Evolutionary conservation across 1,284 basidiomycete genomes (phyloP).

Genomic region (Ceratobasidium sp.): DNA sequence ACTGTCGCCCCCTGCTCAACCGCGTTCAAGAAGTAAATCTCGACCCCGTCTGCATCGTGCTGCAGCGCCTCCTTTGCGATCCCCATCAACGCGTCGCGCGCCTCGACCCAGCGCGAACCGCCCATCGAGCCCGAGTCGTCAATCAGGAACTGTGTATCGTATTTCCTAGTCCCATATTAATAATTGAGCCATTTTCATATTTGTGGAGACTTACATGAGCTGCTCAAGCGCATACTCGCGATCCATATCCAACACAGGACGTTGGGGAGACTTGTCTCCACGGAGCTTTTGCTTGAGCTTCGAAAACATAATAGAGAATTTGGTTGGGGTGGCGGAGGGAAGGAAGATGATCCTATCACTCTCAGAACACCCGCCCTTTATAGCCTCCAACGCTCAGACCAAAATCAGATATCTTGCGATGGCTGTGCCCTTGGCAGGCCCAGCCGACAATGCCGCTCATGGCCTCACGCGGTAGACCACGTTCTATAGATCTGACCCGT

Average conservation of each 20-base stretch:
- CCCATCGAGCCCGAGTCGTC: slow-evolving; percentile 67
- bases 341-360: too few species aligned
- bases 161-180: slow-evolving; percentile 18
- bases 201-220: not conserved
- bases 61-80: slow-evolving; percentile 59
- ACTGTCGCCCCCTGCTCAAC: slow-evolving; percentile 31
- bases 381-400: too few species aligned
- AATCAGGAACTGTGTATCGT: slow-evolving; percentile 36
- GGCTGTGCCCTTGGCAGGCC: too few species aligned
- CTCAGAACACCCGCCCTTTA: too few species aligned
- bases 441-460: too few species aligned
- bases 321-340: too few species aligned
- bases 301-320: slow-evolving; percentile 14
- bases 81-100: slow-evolving; percentile 58
- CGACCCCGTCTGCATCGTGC: slow-evolving; percentile 64
- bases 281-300: slow-evolving; percentile 10
- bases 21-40: slow-evolving; percentile 63
- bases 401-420: too few species aligned
- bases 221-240: slow-evolving; percentile 21
- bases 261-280: not conserved
- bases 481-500: too few species aligned
- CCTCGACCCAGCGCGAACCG: slow-evolving; percentile 62
- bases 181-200: not conserved
- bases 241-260: not conserved
- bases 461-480: too few species aligned